Evolutionary conservation across 176 grass and related monocot genomes (phyloP).

Genomic region (Rhynchospora tenuis): DNA sequence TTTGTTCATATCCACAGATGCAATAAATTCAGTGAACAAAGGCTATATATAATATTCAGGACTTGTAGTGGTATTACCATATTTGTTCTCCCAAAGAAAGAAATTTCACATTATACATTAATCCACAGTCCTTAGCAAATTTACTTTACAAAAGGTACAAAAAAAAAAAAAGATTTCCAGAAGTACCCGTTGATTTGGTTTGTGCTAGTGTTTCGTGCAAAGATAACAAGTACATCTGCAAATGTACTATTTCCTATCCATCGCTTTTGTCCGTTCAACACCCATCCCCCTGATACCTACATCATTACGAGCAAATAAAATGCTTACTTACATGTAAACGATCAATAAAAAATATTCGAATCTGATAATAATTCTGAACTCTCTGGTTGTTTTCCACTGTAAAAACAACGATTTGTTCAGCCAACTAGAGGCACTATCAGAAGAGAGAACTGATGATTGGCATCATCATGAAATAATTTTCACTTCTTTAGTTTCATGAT

Average conservation of each 20-base stretch:
- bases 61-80: not conserved
- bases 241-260: constrained; percentile 99
- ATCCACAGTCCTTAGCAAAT: not conserved
- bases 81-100: not conserved
- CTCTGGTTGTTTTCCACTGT: not conserved
- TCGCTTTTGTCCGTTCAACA: constrained; percentile 85
- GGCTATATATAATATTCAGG: not conserved
- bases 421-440: not conserved
- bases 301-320: constrained; percentile 27
- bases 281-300: constrained; percentile 84
- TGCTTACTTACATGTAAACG: not conserved
- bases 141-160: not conserved
- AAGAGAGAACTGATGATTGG: not conserved
- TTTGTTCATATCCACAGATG: not conserved
- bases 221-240: constrained; percentile 77
- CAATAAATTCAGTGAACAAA: not conserved
- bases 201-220: constrained; percentile 75
- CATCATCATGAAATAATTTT: not conserved
- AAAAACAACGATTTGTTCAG: not conserved
- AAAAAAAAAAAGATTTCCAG: not conserved
- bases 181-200: constrained; percentile 80
- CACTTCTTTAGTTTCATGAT: not conserved
- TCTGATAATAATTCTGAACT: not conserved
- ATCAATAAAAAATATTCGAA: not conserved
- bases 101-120: not conserved